Evolutionary conservation across 164 flowering plant genomes (phyloP), one percentile per base, ranked within the genome.

Genomic region (Litsea cubeba): DNA sequence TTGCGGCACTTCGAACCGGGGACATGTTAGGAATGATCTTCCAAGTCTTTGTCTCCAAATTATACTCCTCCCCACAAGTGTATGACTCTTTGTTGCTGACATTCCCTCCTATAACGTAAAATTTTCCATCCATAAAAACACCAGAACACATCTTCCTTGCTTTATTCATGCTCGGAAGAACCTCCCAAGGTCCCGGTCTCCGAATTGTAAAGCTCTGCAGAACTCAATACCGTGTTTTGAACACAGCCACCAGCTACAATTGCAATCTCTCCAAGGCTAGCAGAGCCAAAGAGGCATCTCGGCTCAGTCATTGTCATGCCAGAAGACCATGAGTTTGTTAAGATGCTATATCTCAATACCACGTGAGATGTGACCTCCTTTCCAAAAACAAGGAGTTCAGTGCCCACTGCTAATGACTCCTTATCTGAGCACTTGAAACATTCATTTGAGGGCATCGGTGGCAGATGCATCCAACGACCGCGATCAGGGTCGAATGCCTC

Each of bases 331-430:
- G 91, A 85, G 74, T 95, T 90, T 0, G 91, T 90, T 82, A 89
- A 72, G 30, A 95, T 76, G 76, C 98, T 93, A 50, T 95, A 95
- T 58, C 85, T 86, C 74, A 87, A 86, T 23, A 88, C 88, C 2
- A 89, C 89, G 72, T 83, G 84, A 30, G 94, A 79, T n/a, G 58
- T 76, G 24, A 93, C 71, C 65, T 86, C 99, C 77, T 82, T 88
- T 23, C 98, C 97, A 77, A 93, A 95, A 1, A 95, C 99, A 24
- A 95, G 98, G 74, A 95, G 93, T 72, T 93, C 96, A 5, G 99
- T 90, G 12, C 99, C 99, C 74, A 93, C 97, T 10, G 94, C 98
- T 58, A 91, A 77, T 17, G 99, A 95, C 77, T 95, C 97, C 87
- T 93, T 91, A 76, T 93, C 98, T 0, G 96, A 87, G 35, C 83